A percentile compares a stretch with the other conserved stretches of the same genome.
phyloP scores from a whole-genome alignment of 2,329 filamentous ascomycete genomes.

The Gaeumannomyces tritici region DNA sequence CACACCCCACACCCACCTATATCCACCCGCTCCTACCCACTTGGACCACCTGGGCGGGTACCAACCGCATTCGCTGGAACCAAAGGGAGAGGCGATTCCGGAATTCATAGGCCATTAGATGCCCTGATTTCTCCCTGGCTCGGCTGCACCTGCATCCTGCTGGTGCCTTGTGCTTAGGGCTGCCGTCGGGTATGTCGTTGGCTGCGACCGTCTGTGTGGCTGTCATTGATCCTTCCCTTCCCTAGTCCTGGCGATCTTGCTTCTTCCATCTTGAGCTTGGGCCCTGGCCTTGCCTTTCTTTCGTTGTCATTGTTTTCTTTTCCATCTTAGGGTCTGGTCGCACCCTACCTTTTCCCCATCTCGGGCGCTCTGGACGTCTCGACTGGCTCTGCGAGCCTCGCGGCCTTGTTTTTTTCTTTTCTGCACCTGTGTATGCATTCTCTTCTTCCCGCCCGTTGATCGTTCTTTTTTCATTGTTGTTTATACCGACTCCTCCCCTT shows the following conservation, averaged over 20 bases:
- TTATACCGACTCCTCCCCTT: neutral
- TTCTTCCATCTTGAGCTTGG: neutral
- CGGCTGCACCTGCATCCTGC: neutral
- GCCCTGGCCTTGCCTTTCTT: neutral
- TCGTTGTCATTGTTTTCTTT: slow-evolving; percentile 2
- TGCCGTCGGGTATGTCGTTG: slow-evolving; percentile 3
- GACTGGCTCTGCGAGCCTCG: slow-evolving; percentile 3
- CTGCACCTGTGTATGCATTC: neutral
- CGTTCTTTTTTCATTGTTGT: neutral
- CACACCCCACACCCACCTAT: neutral
- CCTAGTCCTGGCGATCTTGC: neutral
- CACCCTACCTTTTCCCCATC: neutral
- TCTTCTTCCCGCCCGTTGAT: neutral
- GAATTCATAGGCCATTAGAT: neutral
- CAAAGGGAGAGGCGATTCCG: neutral
- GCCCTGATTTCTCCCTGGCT: neutral
- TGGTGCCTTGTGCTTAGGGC: neutral
- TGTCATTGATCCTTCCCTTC: neutral
- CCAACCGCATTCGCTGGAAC: neutral
- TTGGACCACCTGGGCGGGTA: neutral
- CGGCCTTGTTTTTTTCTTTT: neutral
- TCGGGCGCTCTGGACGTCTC: neutral
- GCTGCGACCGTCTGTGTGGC: neutral
- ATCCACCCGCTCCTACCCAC: neutral
- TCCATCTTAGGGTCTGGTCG: neutral